A percentile compares a stretch with the other conserved stretches of the same genome.
Conservation (phyloP, 225 moss, liverwort and hornwort genomes). For the Polytrichum commune region DNA sequence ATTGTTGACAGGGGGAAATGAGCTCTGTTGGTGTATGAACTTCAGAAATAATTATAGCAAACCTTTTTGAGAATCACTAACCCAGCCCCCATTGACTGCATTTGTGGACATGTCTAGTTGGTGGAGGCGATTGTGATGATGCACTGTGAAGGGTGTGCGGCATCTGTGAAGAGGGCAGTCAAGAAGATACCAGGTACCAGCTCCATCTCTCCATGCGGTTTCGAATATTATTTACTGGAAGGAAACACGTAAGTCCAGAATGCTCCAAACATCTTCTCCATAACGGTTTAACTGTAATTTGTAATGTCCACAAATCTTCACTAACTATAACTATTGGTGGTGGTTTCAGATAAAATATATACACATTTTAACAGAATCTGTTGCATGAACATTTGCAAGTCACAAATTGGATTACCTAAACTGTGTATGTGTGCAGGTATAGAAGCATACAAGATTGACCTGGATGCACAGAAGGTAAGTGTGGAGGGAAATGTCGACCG, state of each 20-base stretch:
- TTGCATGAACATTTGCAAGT: neutral
- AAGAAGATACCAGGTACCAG: slow-evolving; percentile 42
- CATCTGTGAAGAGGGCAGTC: slow-evolving; percentile 36
- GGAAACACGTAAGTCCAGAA: no score
- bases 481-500: slow-evolving; percentile 41
- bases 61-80: no score
- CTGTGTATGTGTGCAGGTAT: slow-evolving; percentile 19
- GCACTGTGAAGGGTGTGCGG: slow-evolving; percentile 54
- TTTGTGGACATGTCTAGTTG: slow-evolving; percentile 24
- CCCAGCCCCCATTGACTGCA: no score
- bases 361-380: neutral
- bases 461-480: slow-evolving; percentile 36
- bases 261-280: no score
- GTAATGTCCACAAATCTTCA: no score
- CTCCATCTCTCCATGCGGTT: neutral
- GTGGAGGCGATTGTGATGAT: slow-evolving; percentile 56
- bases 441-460: slow-evolving; percentile 40
- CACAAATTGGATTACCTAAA: neutral
- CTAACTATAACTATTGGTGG: neutral
- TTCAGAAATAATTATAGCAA: no score
- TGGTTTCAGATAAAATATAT: neutral
- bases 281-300: neutral
- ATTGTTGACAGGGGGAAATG: no score
- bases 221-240: neutral
- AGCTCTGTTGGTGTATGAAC: no score